Evolutionary conservation across 2,329 filamentous ascomycete species (phyloP).

Genomic region (Macrophomina pseudophaseolina): DNA sequence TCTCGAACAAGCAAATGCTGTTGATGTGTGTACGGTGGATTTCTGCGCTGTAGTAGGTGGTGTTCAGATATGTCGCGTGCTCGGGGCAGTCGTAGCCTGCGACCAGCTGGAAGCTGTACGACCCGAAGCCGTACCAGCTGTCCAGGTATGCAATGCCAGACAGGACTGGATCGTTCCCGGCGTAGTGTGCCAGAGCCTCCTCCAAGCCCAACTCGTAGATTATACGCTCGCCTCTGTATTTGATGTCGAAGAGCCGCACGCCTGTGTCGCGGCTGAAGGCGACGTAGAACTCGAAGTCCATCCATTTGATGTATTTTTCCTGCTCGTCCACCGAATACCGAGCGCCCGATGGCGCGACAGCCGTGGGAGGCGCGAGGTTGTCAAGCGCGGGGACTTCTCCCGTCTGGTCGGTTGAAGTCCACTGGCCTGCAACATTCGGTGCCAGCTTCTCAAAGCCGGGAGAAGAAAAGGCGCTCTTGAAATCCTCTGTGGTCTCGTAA

Average conservation of each 20-base stretch:
- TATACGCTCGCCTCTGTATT: constrained; percentile 60
- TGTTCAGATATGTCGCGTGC: constrained; percentile 57
- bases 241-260: constrained; percentile 57
- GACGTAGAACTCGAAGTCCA: constrained; percentile 61
- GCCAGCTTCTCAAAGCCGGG: constrained; percentile 54
- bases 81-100: constrained; percentile 59
- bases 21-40: constrained; percentile 48
- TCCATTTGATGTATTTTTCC: constrained; percentile 56
- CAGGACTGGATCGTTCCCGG: constrained; percentile 55
- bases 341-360: constrained; percentile 50
- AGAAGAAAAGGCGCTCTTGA: constrained; percentile 51
- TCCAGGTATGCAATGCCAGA: constrained; percentile 56
- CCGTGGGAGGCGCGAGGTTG: constrained; percentile 59
- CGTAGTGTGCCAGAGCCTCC: constrained; percentile 61
- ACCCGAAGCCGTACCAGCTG: constrained; percentile 55
- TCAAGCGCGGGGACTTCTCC: constrained; percentile 52
- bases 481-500: constrained; percentile 57
- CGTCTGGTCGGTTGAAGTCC: constrained; percentile 51
- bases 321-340: constrained; percentile 52
- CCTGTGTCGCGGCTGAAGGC: constrained; percentile 56
- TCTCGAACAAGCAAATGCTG: constrained; percentile 54
- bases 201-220: constrained; percentile 63
- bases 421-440: constrained; percentile 55
- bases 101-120: constrained; percentile 52
- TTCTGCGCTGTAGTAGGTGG: constrained; percentile 52